Conservation (phyloP, 345 rosid species). For the Hibiscus mutabilis region DNA sequence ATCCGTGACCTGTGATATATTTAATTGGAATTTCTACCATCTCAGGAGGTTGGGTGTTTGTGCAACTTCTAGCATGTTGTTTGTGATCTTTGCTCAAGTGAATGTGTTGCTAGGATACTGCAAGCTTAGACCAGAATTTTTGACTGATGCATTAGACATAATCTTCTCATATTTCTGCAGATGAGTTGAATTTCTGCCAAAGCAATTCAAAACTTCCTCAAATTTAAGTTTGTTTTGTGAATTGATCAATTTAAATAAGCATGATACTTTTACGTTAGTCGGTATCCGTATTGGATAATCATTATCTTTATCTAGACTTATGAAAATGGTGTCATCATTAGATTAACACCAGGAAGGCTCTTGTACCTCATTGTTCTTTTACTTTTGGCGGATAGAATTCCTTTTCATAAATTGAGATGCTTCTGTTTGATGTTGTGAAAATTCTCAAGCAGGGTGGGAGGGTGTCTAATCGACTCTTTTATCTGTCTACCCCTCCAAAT, state of each 20-base stretch:
- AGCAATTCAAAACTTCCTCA: neutral
- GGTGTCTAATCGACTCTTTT: slow-evolving; percentile 86
- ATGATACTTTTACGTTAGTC: neutral
- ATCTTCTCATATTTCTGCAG: neutral
- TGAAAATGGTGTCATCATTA: neutral
- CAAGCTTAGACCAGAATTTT: neutral
- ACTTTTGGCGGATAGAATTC: neutral
- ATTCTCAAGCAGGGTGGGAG: slow-evolving; percentile 55
- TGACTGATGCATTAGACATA: neutral
- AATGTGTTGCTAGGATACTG: neutral
- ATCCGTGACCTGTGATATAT: neutral
- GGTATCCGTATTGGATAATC: neutral
- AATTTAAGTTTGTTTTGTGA: neutral
- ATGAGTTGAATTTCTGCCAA: neutral
- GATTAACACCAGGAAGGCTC: neutral
- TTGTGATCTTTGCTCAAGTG: neutral
- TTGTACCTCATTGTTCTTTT: neutral
- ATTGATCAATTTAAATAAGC: neutral
- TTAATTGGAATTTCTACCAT: neutral
- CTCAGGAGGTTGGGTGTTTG: neutral
- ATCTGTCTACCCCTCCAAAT: slow-evolving; percentile 91
- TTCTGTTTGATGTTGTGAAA: slow-evolving; percentile 13
- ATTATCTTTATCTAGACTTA: neutral
- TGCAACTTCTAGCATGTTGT: neutral
- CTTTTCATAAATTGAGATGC: neutral